Evolutionary conservation across 495 filamentous ascomycete genomes (phyloP).

Genomic region (Apiosordaria backusii): DNA sequence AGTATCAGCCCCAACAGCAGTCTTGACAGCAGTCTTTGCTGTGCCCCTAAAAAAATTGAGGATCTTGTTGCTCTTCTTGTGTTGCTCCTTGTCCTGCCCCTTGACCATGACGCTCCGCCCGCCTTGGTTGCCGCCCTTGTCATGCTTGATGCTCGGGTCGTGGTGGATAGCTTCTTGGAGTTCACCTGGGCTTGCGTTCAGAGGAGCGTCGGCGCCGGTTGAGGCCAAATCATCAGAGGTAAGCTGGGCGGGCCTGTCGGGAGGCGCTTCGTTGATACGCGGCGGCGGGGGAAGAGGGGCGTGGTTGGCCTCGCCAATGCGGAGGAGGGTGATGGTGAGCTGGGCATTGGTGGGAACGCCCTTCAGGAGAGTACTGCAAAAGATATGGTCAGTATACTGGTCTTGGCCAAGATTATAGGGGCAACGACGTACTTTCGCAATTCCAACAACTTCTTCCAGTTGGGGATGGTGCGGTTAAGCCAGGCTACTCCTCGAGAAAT

Average conservation of each 20-base stretch:
- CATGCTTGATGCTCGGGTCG: conserved; percentile 32
- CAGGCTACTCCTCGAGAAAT: conserved; percentile 55
- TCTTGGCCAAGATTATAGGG: not conserved
- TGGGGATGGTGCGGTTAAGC: conserved; percentile 63
- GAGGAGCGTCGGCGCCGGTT: conserved; percentile 36
- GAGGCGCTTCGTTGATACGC: conserved; percentile 49
- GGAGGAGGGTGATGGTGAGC: conserved; percentile 77
- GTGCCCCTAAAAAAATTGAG: conserved; percentile 67
- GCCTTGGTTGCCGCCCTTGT: conserved; percentile 27
- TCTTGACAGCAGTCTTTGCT: conserved; percentile 62
- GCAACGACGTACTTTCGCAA: conserved; percentile 56
- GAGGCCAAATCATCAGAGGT: conserved; percentile 46
- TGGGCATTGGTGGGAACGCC: conserved; percentile 89
- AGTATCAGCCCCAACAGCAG: conserved; percentile 66
- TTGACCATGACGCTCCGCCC: conserved; percentile 51
- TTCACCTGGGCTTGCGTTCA: conserved; percentile 43
- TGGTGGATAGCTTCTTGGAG: conserved; percentile 42
- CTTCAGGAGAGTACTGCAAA: conserved; percentile 64
- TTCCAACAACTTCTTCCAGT: conserved; percentile 73
- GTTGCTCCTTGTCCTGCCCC: conserved; percentile 29
- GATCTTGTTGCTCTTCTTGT: conserved; percentile 50
- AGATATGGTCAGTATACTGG: conserved; percentile 2
- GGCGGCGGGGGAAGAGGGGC: conserved; percentile 80
- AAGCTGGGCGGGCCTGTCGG: conserved; percentile 45
- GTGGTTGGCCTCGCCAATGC: conserved; percentile 79